Conservation (phyloP, 2,329 filamentous ascomycete species). For the Cryphonectria japonica region DNA sequence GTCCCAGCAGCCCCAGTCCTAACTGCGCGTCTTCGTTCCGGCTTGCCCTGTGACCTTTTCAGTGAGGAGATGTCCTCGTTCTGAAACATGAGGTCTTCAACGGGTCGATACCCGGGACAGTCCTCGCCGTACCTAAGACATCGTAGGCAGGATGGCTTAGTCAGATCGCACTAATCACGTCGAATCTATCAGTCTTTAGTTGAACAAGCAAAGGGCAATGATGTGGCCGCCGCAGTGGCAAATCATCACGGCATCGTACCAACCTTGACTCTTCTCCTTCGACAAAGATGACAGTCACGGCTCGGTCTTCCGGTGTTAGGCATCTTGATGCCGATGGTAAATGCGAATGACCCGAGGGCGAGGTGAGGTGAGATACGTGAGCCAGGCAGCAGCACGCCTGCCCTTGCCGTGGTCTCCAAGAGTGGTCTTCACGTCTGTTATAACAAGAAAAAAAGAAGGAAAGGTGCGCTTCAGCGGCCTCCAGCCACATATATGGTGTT, state of each 20-base stretch:
- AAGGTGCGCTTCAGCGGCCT: background rate
- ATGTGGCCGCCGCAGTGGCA: background rate
- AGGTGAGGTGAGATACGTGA: background rate
- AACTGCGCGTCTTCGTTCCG: background rate
- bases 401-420: background rate
- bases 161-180: conserved; percentile 8
- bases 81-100: background rate
- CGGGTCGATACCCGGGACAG: background rate
- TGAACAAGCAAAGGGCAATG: background rate
- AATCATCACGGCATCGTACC: background rate
- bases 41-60: background rate
- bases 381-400: background rate
- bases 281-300: conserved; percentile 8
- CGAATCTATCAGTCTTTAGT: background rate
- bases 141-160: background rate
- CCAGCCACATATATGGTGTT: background rate
- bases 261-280: conserved; percentile 3
- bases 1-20: background rate
- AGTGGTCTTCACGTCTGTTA: background rate
- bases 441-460: background rate
- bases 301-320: conserved; percentile 8
- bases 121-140: conserved; percentile 7
- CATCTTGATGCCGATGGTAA: background rate
- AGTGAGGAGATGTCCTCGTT: conserved; percentile 5
- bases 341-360: background rate